Conservation (phyloP, 2,329 filamentous ascomycete species). For the Exophiala mesophila region DNA sequence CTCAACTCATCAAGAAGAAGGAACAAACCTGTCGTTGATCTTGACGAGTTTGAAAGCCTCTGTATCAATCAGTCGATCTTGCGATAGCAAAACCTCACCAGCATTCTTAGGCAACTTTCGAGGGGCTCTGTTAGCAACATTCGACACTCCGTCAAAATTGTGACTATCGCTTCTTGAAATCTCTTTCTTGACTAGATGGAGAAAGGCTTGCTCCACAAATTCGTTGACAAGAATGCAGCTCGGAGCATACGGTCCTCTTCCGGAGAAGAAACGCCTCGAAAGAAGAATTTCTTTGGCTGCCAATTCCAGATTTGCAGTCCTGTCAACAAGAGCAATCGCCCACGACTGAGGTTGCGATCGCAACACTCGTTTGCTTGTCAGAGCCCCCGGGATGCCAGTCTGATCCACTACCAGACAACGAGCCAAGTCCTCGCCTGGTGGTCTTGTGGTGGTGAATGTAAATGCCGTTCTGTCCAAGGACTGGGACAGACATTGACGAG, state of each 20-base stretch:
- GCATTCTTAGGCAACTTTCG: background rate
- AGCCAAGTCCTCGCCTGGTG: background rate
- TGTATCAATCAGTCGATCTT: background rate
- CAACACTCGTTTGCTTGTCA: background rate
- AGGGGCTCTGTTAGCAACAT: background rate
- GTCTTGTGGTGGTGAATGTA: background rate
- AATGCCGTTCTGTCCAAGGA: background rate
- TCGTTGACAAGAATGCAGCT: slow-evolving; percentile 61
- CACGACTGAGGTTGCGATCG: background rate
- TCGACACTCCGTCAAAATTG: background rate
- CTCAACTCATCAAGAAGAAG: background rate
- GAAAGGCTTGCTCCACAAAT: slow-evolving; percentile 38
- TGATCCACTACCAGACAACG: background rate
- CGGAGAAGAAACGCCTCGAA: slow-evolving; percentile 53
- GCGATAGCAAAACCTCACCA: background rate
- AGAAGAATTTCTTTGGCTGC: slow-evolving; percentile 52
- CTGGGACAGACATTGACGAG: background rate
- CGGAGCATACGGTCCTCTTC: slow-evolving; percentile 56
- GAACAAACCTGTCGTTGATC: background rate
- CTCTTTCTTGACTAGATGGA: background rate
- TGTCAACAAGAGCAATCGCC: slow-evolving; percentile 52
- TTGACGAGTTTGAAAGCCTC: background rate
- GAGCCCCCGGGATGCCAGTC: background rate
- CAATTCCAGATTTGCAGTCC: slow-evolving; percentile 50
- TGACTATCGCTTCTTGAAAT: background rate